A percentile compares a stretch with the other conserved stretches of the same genome.
These are phyloP conservation scores for Astrocystis sublimbata DNA, from an alignment of 495 filamentous ascomycete species.

Conservation along the genomic window DNA sequence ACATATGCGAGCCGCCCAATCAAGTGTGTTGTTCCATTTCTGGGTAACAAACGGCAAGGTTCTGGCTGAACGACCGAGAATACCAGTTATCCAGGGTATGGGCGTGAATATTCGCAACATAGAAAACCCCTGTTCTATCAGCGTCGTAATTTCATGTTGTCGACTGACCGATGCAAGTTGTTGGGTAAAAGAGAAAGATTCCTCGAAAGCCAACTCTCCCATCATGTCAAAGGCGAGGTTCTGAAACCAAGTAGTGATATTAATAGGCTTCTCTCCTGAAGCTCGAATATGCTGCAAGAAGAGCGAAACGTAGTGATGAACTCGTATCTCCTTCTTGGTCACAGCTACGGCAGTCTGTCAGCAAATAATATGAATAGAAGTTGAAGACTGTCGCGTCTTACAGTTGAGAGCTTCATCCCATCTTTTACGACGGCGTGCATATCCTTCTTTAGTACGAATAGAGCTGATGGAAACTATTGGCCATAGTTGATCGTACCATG, in stretches of 20 bases:
- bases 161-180: not conserved
- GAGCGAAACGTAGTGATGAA: conserved; percentile 1
- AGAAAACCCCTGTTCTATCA: conserved; percentile 1
- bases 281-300: not conserved
- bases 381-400: not conserved
- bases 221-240: conserved; percentile 55
- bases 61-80: not conserved
- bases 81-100: not conserved
- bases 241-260: conserved; percentile 47
- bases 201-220: conserved; percentile 53
- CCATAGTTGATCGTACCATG: conserved; percentile 34
- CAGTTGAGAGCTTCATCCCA: conserved; percentile 39
- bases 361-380: not conserved
- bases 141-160: not conserved
- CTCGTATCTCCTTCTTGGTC: not conserved
- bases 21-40: not conserved
- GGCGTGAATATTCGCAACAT: conserved; percentile 10
- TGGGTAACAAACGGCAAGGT: not conserved
- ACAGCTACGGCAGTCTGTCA: not conserved
- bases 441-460: conserved; percentile 32
- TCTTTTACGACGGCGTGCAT: conserved; percentile 38
- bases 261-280: conserved; percentile 26
- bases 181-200: conserved; percentile 35
- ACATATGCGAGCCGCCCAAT: conserved; percentile 8
- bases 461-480: conserved; percentile 32